Percentiles rank a stretch among this genome's conserved stretches.
These are phyloP conservation scores for Solanum infundibuliforme DNA, from an alignment of 257 asterid species.

Conservation along the genomic window DNA sequence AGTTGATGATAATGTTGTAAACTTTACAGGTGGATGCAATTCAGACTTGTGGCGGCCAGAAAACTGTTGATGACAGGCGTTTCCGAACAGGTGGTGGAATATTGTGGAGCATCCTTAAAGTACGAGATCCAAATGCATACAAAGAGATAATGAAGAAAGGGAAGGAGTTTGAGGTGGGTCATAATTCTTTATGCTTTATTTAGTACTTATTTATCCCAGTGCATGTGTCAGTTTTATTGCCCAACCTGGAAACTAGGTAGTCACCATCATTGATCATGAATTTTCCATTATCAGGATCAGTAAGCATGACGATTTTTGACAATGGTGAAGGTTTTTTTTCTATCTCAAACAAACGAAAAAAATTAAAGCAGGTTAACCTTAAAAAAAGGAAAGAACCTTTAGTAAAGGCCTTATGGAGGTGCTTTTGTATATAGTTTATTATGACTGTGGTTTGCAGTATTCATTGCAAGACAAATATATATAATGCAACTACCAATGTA, in stretches of 20 bases:
- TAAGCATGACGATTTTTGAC: not conserved
- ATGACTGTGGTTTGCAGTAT: not conserved
- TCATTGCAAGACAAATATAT: not conserved
- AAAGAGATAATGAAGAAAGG: constrained; percentile 84
- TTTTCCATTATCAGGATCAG: not conserved
- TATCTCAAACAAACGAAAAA: not conserved
- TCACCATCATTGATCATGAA: not conserved
- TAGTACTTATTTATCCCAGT: not conserved
- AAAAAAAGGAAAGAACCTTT: not conserved
- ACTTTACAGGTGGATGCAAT: constrained; percentile 78
- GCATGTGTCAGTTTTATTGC: not conserved
- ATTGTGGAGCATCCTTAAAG: constrained; percentile 77
- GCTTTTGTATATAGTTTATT: not conserved
- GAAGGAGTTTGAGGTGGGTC: constrained; percentile 77
- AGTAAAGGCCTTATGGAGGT: not conserved
- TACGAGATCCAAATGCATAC: constrained; percentile 79
- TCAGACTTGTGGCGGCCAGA: constrained; percentile 91
- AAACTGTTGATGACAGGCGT: constrained; percentile 62
- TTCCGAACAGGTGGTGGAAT: constrained; percentile 73
- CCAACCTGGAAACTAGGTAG: not conserved
- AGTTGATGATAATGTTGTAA: not conserved
- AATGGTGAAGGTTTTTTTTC: not conserved
- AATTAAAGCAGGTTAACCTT: not conserved
- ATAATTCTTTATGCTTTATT: not conserved
- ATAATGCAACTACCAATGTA: not conserved